phyloP scores from a whole-genome alignment of 1,139 yeast species.

The Taphrina populina region DNA sequence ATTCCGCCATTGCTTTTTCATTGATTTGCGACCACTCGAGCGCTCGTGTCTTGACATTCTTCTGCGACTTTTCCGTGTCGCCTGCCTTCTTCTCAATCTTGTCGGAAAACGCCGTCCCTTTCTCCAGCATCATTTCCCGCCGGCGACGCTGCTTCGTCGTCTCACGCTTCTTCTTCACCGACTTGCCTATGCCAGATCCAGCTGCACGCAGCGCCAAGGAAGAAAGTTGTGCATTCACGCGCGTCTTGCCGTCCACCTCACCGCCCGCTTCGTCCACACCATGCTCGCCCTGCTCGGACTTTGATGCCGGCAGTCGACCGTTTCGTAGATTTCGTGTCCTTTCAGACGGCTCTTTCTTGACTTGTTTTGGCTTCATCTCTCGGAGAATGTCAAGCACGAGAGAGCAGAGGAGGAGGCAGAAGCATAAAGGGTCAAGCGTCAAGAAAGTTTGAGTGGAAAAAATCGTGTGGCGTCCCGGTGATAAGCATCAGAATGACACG shows the following conservation, averaged over 20 bases:
- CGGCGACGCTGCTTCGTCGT: constrained; percentile 25
- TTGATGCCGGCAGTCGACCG: constrained; percentile 3
- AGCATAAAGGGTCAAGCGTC: too few relatives aligned
- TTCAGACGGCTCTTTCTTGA: constrained; percentile 21
- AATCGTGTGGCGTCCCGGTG: too few relatives aligned
- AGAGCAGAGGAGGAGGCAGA: too few relatives aligned
- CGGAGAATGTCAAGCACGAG: too few relatives aligned
- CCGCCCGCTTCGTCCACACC: constrained; percentile 3
- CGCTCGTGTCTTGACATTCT: constrained; percentile 22
- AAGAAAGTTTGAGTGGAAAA: too few relatives aligned
- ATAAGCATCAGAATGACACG: too few relatives aligned
- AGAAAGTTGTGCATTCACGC: constrained; percentile 20
- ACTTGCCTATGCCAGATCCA: background rate
- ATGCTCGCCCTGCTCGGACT: background rate
- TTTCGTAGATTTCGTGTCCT: constrained; percentile 30
- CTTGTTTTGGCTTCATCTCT: constrained; percentile 18
- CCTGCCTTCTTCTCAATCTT: constrained; percentile 25
- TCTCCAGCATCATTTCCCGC: constrained; percentile 17
- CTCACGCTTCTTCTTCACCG: background rate
- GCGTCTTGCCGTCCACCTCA: constrained; percentile 21
- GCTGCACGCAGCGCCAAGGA: constrained; percentile 25
- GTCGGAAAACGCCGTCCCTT: constrained; percentile 23
- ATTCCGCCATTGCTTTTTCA: constrained; percentile 19
- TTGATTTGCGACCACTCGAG: constrained; percentile 26
- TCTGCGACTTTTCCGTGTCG: constrained; percentile 29